Conservation (phyloP, 2,329 filamentous ascomycete species). For the Trichoderma aggressivum region DNA sequence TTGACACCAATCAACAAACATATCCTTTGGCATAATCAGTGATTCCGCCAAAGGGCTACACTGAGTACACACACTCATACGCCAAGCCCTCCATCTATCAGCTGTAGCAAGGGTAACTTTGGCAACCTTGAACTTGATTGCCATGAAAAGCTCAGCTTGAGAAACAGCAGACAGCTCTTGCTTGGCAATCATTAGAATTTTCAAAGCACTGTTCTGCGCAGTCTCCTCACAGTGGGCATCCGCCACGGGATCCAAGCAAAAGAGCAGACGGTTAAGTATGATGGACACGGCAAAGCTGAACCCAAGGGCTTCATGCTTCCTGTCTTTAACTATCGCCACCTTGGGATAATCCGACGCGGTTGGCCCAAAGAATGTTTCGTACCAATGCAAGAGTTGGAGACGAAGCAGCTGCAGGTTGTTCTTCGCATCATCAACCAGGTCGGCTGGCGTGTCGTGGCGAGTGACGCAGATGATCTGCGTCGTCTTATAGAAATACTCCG, state of each 20-base stretch:
- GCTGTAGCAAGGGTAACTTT: neutral
- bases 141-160: conserved; percentile 11
- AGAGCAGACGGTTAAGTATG: neutral
- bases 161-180: neutral
- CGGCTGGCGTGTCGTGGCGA: neutral
- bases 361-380: neutral
- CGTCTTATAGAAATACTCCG: conserved; percentile 5
- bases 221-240: conserved; percentile 5
- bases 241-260: neutral
- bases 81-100: neutral
- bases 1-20: conserved; percentile 2
- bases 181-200: neutral
- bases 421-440: neutral
- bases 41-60: too few relatives aligned
- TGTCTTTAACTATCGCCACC: neutral
- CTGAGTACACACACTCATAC: neutral
- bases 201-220: neutral
- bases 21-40: neutral
- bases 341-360: neutral
- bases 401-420: neutral
- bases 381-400: neutral
- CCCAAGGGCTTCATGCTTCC: conserved; percentile 3
- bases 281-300: conserved; percentile 5
- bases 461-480: neutral
- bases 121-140: neutral